These are phyloP conservation scores for Rutstroemia sp. DNA, from an alignment of 2,329 filamentous ascomycete genomes.

Conservation along the genomic window DNA sequence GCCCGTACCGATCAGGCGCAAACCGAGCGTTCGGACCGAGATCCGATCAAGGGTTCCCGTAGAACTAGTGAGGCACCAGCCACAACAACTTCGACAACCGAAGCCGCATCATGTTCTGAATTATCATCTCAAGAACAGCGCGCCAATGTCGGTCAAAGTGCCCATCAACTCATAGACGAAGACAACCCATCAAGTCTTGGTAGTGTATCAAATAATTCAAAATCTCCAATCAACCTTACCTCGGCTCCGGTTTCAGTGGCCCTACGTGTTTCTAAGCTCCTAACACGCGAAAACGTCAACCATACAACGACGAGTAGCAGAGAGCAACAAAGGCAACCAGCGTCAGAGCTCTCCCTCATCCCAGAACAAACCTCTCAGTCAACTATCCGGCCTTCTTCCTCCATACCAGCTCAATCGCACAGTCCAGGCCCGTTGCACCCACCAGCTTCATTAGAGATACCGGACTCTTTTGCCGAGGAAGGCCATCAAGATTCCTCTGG, in stretches of 20 bases:
- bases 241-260: neutral
- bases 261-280: conserved; percentile 3
- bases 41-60: conserved; percentile 1
- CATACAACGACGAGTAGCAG: neutral
- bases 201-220: neutral
- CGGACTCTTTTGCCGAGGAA: neutral
- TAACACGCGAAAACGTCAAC: neutral
- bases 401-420: neutral
- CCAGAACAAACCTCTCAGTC: neutral
- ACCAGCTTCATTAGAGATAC: neutral
- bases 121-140: neutral
- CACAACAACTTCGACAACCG: neutral
- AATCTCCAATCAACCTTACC: neutral
- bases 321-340: neutral
- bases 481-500: neutral
- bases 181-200: neutral
- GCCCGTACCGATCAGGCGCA: neutral
- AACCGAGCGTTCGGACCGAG: conserved; percentile 8
- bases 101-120: neutral
- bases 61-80: neutral
- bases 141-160: neutral
- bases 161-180: neutral
- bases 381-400: neutral
- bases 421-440: neutral
- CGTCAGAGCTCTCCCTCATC: neutral